These are phyloP conservation scores for Apiospora malaysiana DNA, from an alignment of 2,329 filamentous ascomycete species.

Conservation along the genomic window DNA sequence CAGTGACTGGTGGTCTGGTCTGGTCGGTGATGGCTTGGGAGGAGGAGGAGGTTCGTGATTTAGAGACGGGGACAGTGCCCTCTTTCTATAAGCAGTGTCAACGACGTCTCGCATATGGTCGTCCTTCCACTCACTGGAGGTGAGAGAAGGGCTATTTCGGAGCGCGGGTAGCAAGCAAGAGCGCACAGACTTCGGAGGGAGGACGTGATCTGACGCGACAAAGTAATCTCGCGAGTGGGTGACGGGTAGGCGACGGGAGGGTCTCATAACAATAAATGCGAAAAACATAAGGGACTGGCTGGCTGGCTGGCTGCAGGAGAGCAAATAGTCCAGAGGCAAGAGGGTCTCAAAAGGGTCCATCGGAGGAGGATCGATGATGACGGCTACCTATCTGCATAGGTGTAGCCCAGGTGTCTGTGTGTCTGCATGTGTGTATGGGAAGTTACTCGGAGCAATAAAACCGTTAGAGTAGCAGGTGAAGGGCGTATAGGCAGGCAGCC, in stretches of 20 bases:
- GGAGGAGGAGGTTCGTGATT: neutral
- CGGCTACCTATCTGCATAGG: neutral
- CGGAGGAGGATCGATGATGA: neutral
- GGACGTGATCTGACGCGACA: neutral
- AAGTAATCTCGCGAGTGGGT: neutral
- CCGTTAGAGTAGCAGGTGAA: neutral
- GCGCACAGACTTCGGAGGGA: neutral
- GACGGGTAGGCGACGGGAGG: neutral
- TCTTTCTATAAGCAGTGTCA: neutral
- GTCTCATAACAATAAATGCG: constrained; percentile 14
- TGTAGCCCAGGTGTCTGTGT: neutral
- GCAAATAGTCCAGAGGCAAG: constrained; percentile 1
- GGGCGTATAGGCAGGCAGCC: neutral
- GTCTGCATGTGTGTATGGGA: neutral
- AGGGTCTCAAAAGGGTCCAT: constrained; percentile 5
- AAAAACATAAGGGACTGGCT: neutral
- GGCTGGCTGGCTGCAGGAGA: neutral
- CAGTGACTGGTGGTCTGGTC: neutral
- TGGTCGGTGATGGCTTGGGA: neutral
- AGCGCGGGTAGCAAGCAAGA: neutral
- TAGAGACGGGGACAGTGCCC: neutral
- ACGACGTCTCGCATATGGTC: no score
- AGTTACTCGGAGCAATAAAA: neutral
- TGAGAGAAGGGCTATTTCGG: neutral
- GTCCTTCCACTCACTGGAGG: no score